Evolutionary conservation across 163 green algal genomes (phyloP).

Genomic region (Chlorella variabilis): DNA sequence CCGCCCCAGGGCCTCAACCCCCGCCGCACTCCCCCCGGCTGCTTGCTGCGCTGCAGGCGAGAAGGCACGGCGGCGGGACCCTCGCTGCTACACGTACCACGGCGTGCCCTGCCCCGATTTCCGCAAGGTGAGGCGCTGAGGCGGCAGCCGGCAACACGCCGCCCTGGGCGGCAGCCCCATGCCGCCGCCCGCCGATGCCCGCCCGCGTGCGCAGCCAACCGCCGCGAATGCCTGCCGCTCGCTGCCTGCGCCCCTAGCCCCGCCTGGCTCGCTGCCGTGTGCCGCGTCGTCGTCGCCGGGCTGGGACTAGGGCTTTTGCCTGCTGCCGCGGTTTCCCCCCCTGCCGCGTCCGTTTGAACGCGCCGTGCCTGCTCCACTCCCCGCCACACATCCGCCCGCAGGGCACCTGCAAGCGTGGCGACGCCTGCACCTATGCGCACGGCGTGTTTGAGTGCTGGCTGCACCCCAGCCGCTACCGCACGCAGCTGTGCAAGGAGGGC

Average conservation of each 20-base stretch:
- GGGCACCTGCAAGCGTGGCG: slow-evolving; percentile 65
- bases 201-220: too few relatives aligned
- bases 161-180: too few relatives aligned
- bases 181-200: too few relatives aligned
- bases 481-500: slow-evolving; percentile 89
- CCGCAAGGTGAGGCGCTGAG: slow-evolving; percentile 47
- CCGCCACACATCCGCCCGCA: slow-evolving; percentile 51
- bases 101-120: slow-evolving; percentile 59
- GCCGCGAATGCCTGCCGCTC: too few relatives aligned
- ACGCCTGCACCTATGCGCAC: slow-evolving; percentile 88
- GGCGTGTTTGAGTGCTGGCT: slow-evolving; percentile 93
- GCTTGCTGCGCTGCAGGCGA: slow-evolving; percentile 41
- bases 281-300: too few relatives aligned
- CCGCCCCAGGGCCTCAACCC: too few relatives aligned
- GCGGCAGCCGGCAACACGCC: too few relatives aligned
- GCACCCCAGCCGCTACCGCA: slow-evolving; percentile 86
- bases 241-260: too few relatives aligned
- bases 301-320: slow-evolving; percentile 39
- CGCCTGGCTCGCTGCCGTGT: too few relatives aligned
- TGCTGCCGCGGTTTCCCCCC: slow-evolving; percentile 20
- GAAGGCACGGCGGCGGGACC: slow-evolving; percentile 55
- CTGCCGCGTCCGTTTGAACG: background rate
- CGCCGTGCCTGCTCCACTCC: background rate
- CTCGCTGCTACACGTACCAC: slow-evolving; percentile 42
- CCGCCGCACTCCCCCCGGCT: too few relatives aligned